phyloP scores from a whole-genome alignment of 371 early-diverging fungal genomes.

The Batkoa obscura region DNA sequence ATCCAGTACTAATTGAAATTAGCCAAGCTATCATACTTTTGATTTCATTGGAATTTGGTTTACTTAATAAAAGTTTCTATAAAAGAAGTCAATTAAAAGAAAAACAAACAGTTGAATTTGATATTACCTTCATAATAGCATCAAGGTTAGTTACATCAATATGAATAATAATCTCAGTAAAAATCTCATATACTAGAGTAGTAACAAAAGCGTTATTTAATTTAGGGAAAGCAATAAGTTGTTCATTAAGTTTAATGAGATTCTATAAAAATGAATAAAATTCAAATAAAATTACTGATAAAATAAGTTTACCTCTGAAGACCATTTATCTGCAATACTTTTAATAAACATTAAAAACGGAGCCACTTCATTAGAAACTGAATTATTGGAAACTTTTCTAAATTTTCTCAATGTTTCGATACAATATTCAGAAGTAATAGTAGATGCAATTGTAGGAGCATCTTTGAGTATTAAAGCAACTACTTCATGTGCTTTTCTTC shows the following conservation, averaged over 20 bases:
- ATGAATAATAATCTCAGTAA: conserved; percentile 15
- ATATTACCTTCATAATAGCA: not conserved
- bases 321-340: not conserved
- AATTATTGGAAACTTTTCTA: conserved; percentile 37
- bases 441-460: conserved; percentile 54
- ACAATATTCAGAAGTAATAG: conserved; percentile 49
- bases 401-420: conserved; percentile 43
- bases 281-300: not conserved
- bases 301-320: not conserved
- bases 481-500: conserved; percentile 74
- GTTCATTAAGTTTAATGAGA: conserved; percentile 28
- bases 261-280: not conserved
- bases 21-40: conserved; percentile 72
- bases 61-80: conserved; percentile 47
- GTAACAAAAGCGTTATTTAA: conserved; percentile 65
- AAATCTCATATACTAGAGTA: conserved; percentile 63
- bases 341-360: not conserved
- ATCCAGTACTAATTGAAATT: conserved; percentile 52
- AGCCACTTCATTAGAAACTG: conserved; percentile 19
- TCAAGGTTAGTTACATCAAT: conserved; percentile 7
- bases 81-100: conserved; percentile 11
- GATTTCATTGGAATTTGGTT: conserved; percentile 69
- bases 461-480: conserved; percentile 38
- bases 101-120: conserved; percentile 1
- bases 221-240: conserved; percentile 63